Evolutionary conservation across 805 yeast species (phyloP), one percentile per base, ranked within the genome.

Genomic region (Candida awuae): DNA sequence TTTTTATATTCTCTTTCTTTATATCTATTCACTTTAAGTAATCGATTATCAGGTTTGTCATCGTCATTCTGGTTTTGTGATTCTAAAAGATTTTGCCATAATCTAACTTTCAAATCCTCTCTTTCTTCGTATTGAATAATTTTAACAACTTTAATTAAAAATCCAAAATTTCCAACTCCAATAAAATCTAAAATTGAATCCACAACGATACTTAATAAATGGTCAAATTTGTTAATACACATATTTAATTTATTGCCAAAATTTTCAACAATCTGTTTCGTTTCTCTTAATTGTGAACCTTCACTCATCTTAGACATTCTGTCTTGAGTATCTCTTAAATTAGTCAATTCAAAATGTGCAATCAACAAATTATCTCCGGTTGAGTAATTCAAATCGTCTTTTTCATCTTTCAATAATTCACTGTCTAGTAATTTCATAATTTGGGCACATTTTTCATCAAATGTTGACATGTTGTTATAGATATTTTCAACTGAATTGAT

Each of bases 81-180:
- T 17, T 34, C 50, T 4, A 46, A 30, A 10, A 49, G 29, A 14
- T 44, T 43, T 20, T 46, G 46, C 37, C 52, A 49, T 19, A 55
- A 52, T 41, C 63, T 53, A 35, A 58, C 59, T 37, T 79, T 77
- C 44, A 77, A 58, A 53, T 92, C 98, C 52, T 84, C 86, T 21
- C 71, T 66, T 47, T 82, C 84, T 58, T 92, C 98, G 46, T 65
- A 69, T 46, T 87, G 94, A 31, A 92, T 67, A 14, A 92, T 73
- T 47, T 85, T 83, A 30, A 86, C 77, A 34, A 83, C 56, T 38
- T 88, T 75, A 27, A 79, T 77, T 1, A 84, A 77, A 46, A 87
- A 64, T 23, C 80, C 75, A 23, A 62, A 59, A 54, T 88, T 85
- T 0, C 76, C 82, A 15, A 73, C 77, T 39, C 83, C 78, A 5